Base-by-base conservation (phyloP, 305 asterid species). In the Striga hermonthica region DNA sequence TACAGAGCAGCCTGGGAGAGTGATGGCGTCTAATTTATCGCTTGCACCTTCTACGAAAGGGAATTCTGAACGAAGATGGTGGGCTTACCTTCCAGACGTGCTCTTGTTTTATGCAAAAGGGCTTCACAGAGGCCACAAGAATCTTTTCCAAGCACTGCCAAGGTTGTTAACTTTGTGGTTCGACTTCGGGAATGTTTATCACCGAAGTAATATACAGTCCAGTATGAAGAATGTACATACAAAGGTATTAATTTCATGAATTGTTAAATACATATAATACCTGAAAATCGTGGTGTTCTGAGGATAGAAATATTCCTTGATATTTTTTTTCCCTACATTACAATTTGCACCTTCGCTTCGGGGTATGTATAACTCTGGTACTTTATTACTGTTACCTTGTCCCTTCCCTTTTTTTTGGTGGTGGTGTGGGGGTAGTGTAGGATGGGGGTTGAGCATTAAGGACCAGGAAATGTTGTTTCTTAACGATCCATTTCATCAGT, bases 91-190 rank as follows among this genome's bases (percentile, higher is more conserved):
- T 79, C 90, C 99, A 31, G 99, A 93, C 61, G 97, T 86, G 64
- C 80, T 93, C 71, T 72, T 90, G 73, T 88, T 75, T 76, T 93
- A 93, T 75, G 97, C 99, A 15, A 90, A 84, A 75, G 99, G 96
- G 66, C 95, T 93, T 60, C 96, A 90, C 74, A 80, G 88, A 83
- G 99, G 99, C 68, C 97, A 93, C 76, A 86, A 79, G 76, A 83
- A 90, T 88, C 99, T 93, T 61, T 90, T 85, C 76, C 99, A 88
- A 80, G 99, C 99, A 70, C 89, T 93, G 73, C 98, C 99, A 13
- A 87, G 99, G 77, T 76, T 90, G 87, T 79, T 93, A 63, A 93
- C 99, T 4, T 68, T 93, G 70, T 93, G 99, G 97, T 93, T 93
- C 71, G 99, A 93, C 72, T 93, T 90, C 75, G 99, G 96, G 61